Evolutionary conservation across 257 asterid species (phyloP).

Genomic region (Parsonsia alboflavescens): DNA sequence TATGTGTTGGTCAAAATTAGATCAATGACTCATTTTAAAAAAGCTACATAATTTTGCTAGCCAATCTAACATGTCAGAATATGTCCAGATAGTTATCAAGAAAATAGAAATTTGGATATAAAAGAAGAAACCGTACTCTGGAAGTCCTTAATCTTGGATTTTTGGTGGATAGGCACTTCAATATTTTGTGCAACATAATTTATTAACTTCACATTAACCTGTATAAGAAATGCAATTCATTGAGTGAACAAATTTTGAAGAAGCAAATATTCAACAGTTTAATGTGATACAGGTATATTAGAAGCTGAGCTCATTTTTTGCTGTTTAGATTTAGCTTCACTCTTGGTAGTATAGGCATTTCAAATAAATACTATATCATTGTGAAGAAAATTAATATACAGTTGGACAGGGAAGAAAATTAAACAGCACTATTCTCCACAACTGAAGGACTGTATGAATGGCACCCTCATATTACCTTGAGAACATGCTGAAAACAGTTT

Average conservation of each 20-base stretch:
- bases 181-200: conserved; percentile 48
- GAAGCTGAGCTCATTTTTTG: background rate
- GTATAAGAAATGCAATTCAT: conserved; percentile 7
- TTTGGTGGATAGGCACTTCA: conserved; percentile 14
- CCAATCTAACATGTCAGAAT: background rate
- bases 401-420: background rate
- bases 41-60: no score
- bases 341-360: background rate
- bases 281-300: background rate
- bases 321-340: background rate
- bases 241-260: background rate
- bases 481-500: background rate
- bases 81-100: background rate
- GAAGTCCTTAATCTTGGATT: conserved; percentile 27
- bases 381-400: background rate
- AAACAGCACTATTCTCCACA: background rate
- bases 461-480: background rate
- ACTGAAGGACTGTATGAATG: background rate
- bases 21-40: background rate
- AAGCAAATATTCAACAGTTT: background rate
- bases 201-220: conserved; percentile 61
- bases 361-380: background rate
- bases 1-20: background rate
- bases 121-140: conserved; percentile 28
- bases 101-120: background rate